A percentile compares a stretch with the other conserved stretches of the same genome.
These are phyloP conservation scores for Tuber calosporum DNA, from an alignment of 495 filamentous ascomycete species.

Conservation along the genomic window DNA sequence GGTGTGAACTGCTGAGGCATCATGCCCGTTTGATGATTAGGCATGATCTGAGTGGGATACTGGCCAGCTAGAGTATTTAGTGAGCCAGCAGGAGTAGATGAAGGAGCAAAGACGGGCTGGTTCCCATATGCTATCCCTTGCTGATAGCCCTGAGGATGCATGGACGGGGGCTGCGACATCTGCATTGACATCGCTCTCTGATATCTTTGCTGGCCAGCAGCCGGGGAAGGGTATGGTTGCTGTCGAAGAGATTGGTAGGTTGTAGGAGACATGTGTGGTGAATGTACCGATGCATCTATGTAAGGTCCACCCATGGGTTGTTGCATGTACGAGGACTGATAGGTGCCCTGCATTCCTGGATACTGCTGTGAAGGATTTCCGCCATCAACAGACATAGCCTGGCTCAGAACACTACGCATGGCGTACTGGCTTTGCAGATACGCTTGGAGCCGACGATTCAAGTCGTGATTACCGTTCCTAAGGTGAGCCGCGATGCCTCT, in stretches of 20 bases:
- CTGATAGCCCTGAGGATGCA: background rate
- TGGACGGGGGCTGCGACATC: constrained; percentile 39
- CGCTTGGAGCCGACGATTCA: constrained; percentile 53
- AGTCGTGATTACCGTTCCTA: constrained; percentile 50
- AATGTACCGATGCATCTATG: constrained; percentile 12
- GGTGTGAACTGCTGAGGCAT: background rate
- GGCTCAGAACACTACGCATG: constrained; percentile 51
- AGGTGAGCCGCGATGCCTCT: constrained; percentile 52
- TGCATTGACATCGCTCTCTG: constrained; percentile 38
- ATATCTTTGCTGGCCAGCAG: constrained; percentile 34
- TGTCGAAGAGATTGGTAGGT: constrained; percentile 41
- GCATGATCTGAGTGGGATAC: background rate
- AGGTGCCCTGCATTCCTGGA: constrained; percentile 46
- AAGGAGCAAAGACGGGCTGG: constrained; percentile 1
- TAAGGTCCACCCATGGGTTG: constrained; percentile 17
- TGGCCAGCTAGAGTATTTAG: background rate
- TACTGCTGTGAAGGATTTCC: constrained; percentile 49
- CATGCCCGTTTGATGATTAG: background rate
- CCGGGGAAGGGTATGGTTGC: constrained; percentile 32
- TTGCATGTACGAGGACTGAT: constrained; percentile 20
- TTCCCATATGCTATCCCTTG: constrained; percentile 4
- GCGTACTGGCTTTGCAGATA: constrained; percentile 55
- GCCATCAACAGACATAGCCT: constrained; percentile 33
- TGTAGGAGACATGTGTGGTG: constrained; percentile 22
- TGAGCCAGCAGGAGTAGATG: background rate